Evolutionary conservation across 129 eudicot species (phyloP).

Genomic region (Kitagawia praeruptora): DNA sequence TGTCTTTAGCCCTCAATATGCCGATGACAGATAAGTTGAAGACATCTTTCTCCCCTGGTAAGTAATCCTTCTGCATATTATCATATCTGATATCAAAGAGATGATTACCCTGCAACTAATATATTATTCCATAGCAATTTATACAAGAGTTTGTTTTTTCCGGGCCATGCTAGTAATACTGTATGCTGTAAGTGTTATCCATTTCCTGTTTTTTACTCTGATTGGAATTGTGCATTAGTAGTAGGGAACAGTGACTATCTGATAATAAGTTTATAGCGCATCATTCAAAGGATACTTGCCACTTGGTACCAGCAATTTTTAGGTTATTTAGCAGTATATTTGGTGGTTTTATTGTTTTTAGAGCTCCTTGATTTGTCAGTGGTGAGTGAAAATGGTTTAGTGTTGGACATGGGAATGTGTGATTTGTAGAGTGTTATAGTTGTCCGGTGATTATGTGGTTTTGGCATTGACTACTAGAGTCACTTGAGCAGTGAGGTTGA

Average conservation of each 20-base stretch:
- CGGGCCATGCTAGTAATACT: neutral
- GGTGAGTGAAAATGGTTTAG: neutral
- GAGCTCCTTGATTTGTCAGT: neutral
- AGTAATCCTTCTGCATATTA: neutral
- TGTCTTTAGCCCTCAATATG: conserved; percentile 54
- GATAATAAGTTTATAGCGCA: neutral
- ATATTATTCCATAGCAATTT: neutral
- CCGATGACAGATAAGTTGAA: conserved; percentile 37
- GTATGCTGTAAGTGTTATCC: neutral
- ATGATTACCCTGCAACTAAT: neutral
- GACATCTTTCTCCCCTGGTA: conserved; percentile 28
- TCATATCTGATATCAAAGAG: neutral
- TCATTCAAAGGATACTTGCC: neutral
- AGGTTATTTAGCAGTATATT: neutral
- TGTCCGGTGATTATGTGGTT: neutral
- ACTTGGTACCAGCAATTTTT: neutral
- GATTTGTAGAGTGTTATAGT: neutral
- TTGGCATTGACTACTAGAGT: neutral
- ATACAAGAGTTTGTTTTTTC: neutral
- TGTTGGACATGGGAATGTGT: neutral
- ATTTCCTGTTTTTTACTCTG: neutral
- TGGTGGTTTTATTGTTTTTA: neutral
- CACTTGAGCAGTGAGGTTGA: neutral
- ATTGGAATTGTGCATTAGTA: neutral
- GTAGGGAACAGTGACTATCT: neutral